Conservation (phyloP, 2,329 filamentous ascomycete genomes). For the Trichophyton rubrum region DNA sequence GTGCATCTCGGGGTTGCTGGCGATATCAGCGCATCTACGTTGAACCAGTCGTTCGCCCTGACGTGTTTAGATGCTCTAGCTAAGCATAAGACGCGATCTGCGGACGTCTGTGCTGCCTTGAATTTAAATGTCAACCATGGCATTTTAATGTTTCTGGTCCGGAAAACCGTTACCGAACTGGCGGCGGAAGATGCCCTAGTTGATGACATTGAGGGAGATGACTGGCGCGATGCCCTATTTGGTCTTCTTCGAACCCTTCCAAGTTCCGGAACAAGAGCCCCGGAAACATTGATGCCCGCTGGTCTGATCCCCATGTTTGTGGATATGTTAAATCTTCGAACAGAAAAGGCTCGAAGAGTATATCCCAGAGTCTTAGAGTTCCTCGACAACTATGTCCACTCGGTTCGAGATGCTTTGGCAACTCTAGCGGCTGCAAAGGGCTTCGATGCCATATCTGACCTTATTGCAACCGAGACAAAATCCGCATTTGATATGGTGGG, state of each 20-base stretch:
- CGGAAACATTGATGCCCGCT: conserved; percentile 72
- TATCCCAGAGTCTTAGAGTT: conserved; percentile 77
- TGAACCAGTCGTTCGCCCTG: conserved; percentile 71
- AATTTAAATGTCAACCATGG: conserved; percentile 95
- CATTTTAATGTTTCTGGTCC: conserved; percentile 80
- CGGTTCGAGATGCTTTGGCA: conserved; percentile 70
- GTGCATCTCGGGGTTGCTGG: conserved; percentile 70
- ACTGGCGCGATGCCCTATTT: conserved; percentile 85
- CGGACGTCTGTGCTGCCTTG: conserved; percentile 78
- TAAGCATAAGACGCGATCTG: conserved; percentile 60
- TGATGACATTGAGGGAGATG: conserved; percentile 57
- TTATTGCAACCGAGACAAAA: conserved; percentile 68
- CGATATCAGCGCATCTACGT: conserved; percentile 54
- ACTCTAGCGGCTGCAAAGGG: conserved; percentile 71
- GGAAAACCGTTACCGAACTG: conserved; percentile 80
- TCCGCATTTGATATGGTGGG: conserved; percentile 55
- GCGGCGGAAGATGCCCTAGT: conserved; percentile 46
- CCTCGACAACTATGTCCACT: conserved; percentile 76
- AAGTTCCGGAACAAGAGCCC: conserved; percentile 56
- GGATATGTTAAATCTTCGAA: conserved; percentile 74
- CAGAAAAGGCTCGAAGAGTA: conserved; percentile 66
- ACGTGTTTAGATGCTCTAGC: conserved; percentile 74
- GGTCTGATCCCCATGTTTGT: conserved; percentile 83
- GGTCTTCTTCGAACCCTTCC: conserved; percentile 74
- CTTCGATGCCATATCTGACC: conserved; percentile 76